A percentile compares a stretch with the other conserved stretches of the same genome.
These are phyloP conservation scores for Exophiala phaeomuriformis DNA, from an alignment of 2,329 filamentous ascomycete species.

Conservation along the genomic window DNA sequence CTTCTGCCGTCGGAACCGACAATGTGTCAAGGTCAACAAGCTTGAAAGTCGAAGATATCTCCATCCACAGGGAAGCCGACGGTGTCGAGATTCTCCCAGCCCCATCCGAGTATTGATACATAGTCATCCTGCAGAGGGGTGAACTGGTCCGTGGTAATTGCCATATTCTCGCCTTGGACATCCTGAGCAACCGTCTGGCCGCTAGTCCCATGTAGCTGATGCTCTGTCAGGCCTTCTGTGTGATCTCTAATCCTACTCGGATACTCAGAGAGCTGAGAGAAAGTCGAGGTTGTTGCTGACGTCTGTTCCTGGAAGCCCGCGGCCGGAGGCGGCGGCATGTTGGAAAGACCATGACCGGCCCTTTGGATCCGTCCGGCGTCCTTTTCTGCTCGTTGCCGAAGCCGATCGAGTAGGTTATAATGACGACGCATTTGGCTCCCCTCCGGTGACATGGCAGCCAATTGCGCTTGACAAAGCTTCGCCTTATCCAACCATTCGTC, in stretches of 20 bases:
- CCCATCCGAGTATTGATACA: conserved; percentile 22
- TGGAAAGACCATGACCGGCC: background rate
- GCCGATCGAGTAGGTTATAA: conserved; percentile 16
- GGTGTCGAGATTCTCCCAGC: conserved; percentile 25
- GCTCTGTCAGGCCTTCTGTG: background rate
- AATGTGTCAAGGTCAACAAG: background rate
- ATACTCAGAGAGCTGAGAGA: background rate
- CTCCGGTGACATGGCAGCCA: conserved; percentile 17
- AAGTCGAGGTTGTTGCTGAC: background rate
- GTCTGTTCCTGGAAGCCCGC: background rate
- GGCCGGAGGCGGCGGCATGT: background rate
- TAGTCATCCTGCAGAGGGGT: conserved; percentile 19
- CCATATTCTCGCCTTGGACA: background rate
- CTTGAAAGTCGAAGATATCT: conserved; percentile 8
- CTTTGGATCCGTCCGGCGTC: conserved; percentile 5
- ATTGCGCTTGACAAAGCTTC: conserved; percentile 17
- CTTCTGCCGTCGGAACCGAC: too few species aligned
- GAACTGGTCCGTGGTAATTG: conserved; percentile 9
- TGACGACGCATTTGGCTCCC: conserved; percentile 23
- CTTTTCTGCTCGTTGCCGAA: conserved; percentile 19
- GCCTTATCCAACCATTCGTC: conserved; percentile 21
- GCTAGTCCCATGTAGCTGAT: background rate
- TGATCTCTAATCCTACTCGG: background rate
- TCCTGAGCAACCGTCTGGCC: background rate
- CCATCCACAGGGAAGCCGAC: conserved; percentile 17